Percentiles rank a stretch among this genome's conserved stretches.
These are phyloP conservation scores for Sphaerobolus stellatus DNA, from an alignment of 1,284 basidiomycete genomes.

Conservation along the genomic window DNA sequence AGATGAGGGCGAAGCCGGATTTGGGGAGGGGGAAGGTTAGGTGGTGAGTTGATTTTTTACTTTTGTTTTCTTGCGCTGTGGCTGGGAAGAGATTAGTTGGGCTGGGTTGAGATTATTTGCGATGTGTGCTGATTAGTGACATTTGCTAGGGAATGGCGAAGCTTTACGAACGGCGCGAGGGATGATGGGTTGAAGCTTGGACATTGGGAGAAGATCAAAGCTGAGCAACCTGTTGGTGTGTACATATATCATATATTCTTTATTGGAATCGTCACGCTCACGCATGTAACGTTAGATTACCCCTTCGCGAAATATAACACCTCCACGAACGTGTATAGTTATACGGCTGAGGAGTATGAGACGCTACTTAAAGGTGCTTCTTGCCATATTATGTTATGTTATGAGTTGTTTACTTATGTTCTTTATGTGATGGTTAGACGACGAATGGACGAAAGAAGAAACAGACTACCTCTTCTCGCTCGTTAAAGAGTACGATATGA, in stretches of 20 bases:
- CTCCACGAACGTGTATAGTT: constrained; percentile 68
- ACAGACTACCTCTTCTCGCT: constrained; percentile 91
- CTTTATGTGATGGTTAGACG: constrained; percentile 46
- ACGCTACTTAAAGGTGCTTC: constrained; percentile 70
- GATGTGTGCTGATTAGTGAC: too few species aligned
- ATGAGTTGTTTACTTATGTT: not conserved
- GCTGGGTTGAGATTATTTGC: too few species aligned
- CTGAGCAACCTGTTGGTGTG: constrained; percentile 54
- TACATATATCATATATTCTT: constrained; percentile 8
- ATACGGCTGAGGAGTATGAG: constrained; percentile 91
- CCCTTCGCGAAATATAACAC: constrained; percentile 82
- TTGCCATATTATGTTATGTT: not conserved
- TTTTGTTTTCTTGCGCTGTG: not conserved
- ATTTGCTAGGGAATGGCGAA: constrained; percentile 64
- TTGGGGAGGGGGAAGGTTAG: constrained; percentile 60
- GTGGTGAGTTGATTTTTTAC: constrained; percentile 46
- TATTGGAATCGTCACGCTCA: not conserved
- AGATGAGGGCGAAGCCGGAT: constrained; percentile 84
- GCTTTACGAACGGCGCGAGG: constrained; percentile 68
- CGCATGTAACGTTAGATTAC: constrained; percentile 53
- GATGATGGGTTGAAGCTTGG: constrained; percentile 57
- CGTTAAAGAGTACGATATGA: constrained; percentile 80
- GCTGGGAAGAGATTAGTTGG: too few species aligned
- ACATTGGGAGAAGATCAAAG: constrained; percentile 69
- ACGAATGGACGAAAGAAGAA: constrained; percentile 91